Evolutionary conservation across 179 eudicot genomes (phyloP).

Genomic region (Beta lomatogona): DNA sequence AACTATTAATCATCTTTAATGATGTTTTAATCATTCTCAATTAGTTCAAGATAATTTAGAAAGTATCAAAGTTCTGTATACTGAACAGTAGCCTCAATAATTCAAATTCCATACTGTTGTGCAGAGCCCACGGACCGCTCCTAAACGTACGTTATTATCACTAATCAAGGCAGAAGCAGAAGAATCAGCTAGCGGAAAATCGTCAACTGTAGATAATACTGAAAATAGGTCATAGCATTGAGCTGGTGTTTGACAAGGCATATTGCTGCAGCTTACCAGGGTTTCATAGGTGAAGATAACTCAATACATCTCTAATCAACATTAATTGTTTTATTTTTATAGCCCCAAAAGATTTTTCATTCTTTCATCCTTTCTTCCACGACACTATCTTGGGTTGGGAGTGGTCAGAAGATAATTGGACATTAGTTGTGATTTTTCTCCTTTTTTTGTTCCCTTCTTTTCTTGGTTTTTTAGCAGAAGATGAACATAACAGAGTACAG

Average conservation of each 20-base stretch:
- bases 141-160: conserved; percentile 42
- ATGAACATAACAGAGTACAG: not conserved
- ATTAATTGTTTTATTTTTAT: not conserved
- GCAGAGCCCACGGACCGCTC: conserved; percentile 40
- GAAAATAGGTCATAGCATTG: conserved; percentile 23
- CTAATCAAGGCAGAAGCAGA: conserved; percentile 45
- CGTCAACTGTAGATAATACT: conserved; percentile 29
- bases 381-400: conserved; percentile 14
- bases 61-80: not conserved
- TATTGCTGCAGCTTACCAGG: conserved; percentile 19
- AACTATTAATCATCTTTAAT: not conserved
- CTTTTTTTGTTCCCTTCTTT: not conserved
- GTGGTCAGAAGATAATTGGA: conserved; percentile 1
- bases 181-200: conserved; percentile 28
- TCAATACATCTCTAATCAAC: conserved; percentile 5
- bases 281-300: conserved; percentile 21
- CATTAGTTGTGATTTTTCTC: conserved; percentile 5
- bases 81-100: conserved; percentile 2
- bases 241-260: conserved; percentile 19
- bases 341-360: conserved; percentile 4
- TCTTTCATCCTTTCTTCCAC: conserved; percentile 19
- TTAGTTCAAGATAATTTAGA: not conserved
- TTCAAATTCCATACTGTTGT: conserved; percentile 11
- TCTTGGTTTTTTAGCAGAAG: conserved; percentile 1
- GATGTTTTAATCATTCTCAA: not conserved